Conservation (phyloP, 192 early-diverging fungal species). For the Martensiomyces pterosporus region DNA sequence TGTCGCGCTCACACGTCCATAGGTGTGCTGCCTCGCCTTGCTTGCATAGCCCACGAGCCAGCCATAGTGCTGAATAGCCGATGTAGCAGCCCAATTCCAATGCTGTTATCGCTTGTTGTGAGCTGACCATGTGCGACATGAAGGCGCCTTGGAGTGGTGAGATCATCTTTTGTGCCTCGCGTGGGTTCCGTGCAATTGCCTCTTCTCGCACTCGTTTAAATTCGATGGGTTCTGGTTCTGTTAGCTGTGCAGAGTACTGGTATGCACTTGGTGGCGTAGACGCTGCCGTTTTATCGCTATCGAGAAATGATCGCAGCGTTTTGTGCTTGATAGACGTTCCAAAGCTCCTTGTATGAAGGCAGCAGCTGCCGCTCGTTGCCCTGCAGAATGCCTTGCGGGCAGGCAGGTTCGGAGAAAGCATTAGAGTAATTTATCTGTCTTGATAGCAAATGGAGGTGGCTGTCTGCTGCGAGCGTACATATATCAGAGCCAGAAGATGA, state of each 20-base stretch:
- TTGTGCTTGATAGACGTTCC: too few species aligned
- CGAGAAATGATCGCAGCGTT: too few species aligned
- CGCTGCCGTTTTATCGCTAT: too few species aligned
- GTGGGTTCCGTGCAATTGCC: slow-evolving; percentile 6
- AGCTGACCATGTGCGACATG: slow-evolving; percentile 27
- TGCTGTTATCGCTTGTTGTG: slow-evolving; percentile 24
- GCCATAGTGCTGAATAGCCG: slow-evolving; percentile 60
- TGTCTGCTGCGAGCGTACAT: too few species aligned
- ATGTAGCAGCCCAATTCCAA: slow-evolving; percentile 69
- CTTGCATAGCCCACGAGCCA: slow-evolving; percentile 55
- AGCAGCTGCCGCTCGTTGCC: too few species aligned
- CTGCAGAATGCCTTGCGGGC: too few species aligned
- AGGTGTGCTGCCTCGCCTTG: slow-evolving; percentile 1
- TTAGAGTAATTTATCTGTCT: too few species aligned
- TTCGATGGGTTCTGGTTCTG: slow-evolving; percentile 15
- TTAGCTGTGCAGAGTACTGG: slow-evolving; percentile 17
- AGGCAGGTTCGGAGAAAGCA: too few species aligned
- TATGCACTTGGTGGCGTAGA: too few species aligned
- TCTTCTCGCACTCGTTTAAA: slow-evolving; percentile 10
- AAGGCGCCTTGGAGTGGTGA: slow-evolving; percentile 43
- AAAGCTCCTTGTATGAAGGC: too few species aligned
- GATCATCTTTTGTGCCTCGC: slow-evolving; percentile 38
- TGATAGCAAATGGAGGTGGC: too few species aligned
- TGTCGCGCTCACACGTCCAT: slow-evolving; percentile 43
- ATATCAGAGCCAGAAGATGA: too few species aligned